A percentile compares a stretch with the other conserved stretches of the same genome.
phyloP scores from a whole-genome alignment of 208 protist species.

The Acanthamoeba divionensis region DNA sequence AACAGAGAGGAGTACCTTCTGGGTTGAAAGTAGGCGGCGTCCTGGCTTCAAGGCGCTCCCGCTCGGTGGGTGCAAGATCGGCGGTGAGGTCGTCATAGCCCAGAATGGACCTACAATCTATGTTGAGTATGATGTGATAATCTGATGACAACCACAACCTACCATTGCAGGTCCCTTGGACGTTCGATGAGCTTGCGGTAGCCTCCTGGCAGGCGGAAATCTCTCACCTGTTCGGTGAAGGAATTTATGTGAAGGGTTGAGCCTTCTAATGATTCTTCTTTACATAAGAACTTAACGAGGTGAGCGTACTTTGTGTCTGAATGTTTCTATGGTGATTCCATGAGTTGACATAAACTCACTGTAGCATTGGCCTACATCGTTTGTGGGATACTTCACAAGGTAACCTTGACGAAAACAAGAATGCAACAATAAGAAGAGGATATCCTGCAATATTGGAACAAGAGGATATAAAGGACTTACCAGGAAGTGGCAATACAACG shows the following conservation, averaged over 20 bases:
- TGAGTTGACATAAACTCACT: background rate
- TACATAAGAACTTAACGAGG: no score
- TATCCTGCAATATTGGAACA: no score
- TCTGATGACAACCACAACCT: background rate
- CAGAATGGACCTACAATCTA: background rate
- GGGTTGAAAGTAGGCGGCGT: background rate
- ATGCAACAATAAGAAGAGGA: background rate
- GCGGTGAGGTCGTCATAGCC: background rate
- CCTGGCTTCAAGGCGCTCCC: background rate
- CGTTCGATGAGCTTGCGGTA: background rate
- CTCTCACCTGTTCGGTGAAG: background rate
- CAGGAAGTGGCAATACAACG: slow-evolving; percentile 36
- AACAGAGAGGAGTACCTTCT: background rate
- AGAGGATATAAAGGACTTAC: background rate
- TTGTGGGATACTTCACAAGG: background rate
- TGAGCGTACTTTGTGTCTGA: background rate
- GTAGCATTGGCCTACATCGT: slow-evolving; percentile 14
- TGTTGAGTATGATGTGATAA: background rate
- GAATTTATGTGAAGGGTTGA: background rate
- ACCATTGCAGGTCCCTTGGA: slow-evolving; percentile 19
- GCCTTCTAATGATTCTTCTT: no score
- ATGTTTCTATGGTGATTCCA: background rate
- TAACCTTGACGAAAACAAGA: background rate
- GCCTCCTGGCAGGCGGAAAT: slow-evolving; percentile 28
- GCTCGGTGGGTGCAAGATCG: background rate